Conservation (phyloP, 1,284 basidiomycete genomes). For the Marasmius sp. region DNA sequence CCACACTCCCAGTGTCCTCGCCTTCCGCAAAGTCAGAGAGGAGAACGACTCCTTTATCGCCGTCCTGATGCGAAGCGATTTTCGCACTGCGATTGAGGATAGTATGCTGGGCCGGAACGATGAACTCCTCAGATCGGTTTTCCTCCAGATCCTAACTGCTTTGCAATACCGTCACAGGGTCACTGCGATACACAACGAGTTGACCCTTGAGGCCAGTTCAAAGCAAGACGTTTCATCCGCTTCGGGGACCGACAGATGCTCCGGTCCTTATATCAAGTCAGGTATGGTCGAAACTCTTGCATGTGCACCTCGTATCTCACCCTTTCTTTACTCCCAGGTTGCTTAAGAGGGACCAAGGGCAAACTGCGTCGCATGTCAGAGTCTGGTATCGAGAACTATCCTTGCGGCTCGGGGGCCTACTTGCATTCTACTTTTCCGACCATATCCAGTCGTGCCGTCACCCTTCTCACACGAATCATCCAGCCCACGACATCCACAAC, state of each 20-base stretch:
- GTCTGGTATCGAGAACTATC: background rate
- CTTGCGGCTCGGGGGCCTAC: background rate
- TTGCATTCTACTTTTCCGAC: background rate
- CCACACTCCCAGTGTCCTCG: too few relatives aligned
- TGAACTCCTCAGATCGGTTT: slow-evolving; percentile 48
- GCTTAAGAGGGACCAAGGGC: slow-evolving; percentile 55
- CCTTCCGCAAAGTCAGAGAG: too few relatives aligned
- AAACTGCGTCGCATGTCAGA: slow-evolving; percentile 22
- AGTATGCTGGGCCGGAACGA: slow-evolving; percentile 33
- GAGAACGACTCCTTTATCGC: too few relatives aligned
- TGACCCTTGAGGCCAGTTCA: slow-evolving; percentile 67
- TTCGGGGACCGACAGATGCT: slow-evolving; percentile 42
- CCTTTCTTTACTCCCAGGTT: too few relatives aligned
- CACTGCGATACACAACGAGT: slow-evolving; percentile 42
- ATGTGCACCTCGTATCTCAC: too few relatives aligned
- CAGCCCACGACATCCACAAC: background rate
- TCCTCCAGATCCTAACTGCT: slow-evolving; percentile 61
- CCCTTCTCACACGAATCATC: background rate
- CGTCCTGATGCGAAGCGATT: slow-evolving; percentile 37
- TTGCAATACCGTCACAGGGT: slow-evolving; percentile 49
- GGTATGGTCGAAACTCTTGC: too few relatives aligned
- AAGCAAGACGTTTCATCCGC: slow-evolving; percentile 73
- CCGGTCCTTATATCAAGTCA: too few relatives aligned
- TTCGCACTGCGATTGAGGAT: slow-evolving; percentile 15
- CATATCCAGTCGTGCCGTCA: background rate